phyloP scores from a whole-genome alignment of 805 yeast species.

The Wickerhamomyces kurtzmanii region DNA sequence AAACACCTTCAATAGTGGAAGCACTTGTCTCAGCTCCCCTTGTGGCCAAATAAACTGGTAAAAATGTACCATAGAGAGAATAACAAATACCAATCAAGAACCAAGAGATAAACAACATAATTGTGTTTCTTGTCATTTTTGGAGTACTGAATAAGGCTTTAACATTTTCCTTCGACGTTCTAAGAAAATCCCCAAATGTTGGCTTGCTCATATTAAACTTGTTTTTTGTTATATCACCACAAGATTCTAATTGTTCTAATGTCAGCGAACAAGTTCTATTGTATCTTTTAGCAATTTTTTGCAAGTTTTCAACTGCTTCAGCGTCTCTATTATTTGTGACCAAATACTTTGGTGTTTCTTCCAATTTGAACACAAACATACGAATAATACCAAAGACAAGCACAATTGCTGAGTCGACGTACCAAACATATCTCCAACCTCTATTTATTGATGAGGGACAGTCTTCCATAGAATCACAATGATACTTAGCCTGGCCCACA shows the following conservation, averaged over 20 bases:
- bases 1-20: constrained; percentile 25
- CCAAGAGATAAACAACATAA: constrained; percentile 40
- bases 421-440: constrained; percentile 55
- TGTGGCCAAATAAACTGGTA: constrained; percentile 38
- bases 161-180: constrained; percentile 25
- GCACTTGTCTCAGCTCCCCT: constrained; percentile 39
- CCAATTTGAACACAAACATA: constrained; percentile 29
- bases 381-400: constrained; percentile 36
- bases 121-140: constrained; percentile 27
- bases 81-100: constrained; percentile 44
- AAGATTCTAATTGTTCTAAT: constrained; percentile 30
- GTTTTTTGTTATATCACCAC: constrained; percentile 29
- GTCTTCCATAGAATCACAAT: constrained; percentile 28
- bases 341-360: constrained; percentile 45
- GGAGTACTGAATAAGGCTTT: constrained; percentile 32
- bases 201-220: constrained; percentile 15
- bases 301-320: constrained; percentile 32
- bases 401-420: constrained; percentile 40
- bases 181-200: constrained; percentile 15
- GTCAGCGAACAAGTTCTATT: constrained; percentile 29
- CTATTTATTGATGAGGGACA: constrained; percentile 37
- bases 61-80: constrained; percentile 41
- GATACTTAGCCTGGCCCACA: constrained; percentile 33
- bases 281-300: constrained; percentile 36
- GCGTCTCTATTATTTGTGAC: constrained; percentile 39